Evolutionary conservation across 345 rosid genomes (phyloP), one percentile per base, ranked within the genome.

Genomic region (Streptanthus diversifolius): DNA sequence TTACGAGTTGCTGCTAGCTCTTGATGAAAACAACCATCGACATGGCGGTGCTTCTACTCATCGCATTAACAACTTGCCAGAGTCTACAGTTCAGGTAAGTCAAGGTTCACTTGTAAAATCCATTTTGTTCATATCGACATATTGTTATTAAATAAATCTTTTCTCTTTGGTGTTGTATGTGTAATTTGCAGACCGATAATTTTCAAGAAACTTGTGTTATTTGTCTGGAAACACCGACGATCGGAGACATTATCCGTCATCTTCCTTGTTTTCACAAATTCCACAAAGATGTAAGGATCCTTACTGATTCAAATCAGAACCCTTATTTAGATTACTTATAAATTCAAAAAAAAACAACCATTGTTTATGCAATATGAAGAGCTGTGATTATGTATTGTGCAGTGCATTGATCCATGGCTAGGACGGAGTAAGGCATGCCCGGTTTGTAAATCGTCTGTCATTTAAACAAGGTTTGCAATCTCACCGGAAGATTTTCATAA

Each of bases 391-490:
- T 52, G 32, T 32, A 3, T 19, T 55, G 27, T 79, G 83, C 87
- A 95, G 99, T 95, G 99, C 69, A 95, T 95, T 71, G 96, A 91
- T 87, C 95, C 86, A 19, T 95, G 97, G 99, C 92, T 95, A 57
- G 72, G 81, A 78, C 83, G 93, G 82, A 88, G 77, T 73, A 76
- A 84, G 21, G 83, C 85, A 7, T 95, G 99, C 80, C 97, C 99
- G 4, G 86, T 95, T 79, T 95, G 99, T 85, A 90, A 90, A 81
- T 88, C 81, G 39, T 86, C 92, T 2, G 77, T 88, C n/a, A 77
- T 87, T 54, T 89, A 83, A 86, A 19, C 10, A 32, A 5, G 61
- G 39, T 19, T 52, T 12, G 48, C 30, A 61, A 25, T 21, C 9
- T 25, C 13, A 17, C 25, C 19, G 27, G 76, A 12, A 47, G 13